These are phyloP conservation scores for Moesziomyces sp. DNA, from an alignment of 1,284 basidiomycete genomes.

Conservation along the genomic window DNA sequence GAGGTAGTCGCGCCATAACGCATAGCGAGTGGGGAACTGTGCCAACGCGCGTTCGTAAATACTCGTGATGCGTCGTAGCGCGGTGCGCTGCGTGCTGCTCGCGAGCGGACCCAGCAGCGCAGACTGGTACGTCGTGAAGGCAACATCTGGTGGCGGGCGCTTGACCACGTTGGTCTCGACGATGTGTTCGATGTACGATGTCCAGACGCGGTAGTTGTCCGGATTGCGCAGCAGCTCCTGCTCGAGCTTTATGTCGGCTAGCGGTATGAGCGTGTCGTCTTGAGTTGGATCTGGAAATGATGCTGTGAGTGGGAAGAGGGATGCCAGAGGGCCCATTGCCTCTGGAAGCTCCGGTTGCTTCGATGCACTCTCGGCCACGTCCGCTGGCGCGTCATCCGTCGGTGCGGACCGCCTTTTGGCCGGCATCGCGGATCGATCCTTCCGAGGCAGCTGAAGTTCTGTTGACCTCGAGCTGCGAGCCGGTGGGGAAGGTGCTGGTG, in stretches of 20 bases:
- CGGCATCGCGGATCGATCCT: conserved; percentile 9
- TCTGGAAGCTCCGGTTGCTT: conserved; percentile 13
- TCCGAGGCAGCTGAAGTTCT: no score
- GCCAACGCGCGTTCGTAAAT: conserved; percentile 91
- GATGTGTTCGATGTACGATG: conserved; percentile 82
- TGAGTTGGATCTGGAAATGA: conserved; percentile 84
- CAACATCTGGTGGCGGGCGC: conserved; percentile 69
- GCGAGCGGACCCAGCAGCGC: conserved; percentile 73
- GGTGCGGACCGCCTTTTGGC: conserved; percentile 26
- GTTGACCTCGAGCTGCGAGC: no score
- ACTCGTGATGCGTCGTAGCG: conserved; percentile 84
- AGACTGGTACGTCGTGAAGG: conserved; percentile 68
- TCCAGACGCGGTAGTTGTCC: conserved; percentile 89
- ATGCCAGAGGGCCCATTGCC: conserved; percentile 17
- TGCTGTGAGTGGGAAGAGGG: conserved; percentile 80
- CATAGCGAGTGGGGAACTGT: conserved; percentile 89
- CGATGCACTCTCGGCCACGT: conserved; percentile 1
- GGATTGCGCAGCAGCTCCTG: conserved; percentile 96
- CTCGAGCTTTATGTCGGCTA: conserved; percentile 84
- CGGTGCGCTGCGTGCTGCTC: conserved; percentile 77
- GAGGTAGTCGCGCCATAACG: conserved; percentile 94
- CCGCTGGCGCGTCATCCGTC: conserved; percentile 6
- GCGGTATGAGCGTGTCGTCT: conserved; percentile 79
- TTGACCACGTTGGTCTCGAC: conserved; percentile 73
- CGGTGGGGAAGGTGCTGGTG: no score